Percentiles rank a stretch among this genome's conserved stretches.
Conservation (phyloP, 495 filamentous ascomycete genomes). For the Neurospora pannonica region DNA sequence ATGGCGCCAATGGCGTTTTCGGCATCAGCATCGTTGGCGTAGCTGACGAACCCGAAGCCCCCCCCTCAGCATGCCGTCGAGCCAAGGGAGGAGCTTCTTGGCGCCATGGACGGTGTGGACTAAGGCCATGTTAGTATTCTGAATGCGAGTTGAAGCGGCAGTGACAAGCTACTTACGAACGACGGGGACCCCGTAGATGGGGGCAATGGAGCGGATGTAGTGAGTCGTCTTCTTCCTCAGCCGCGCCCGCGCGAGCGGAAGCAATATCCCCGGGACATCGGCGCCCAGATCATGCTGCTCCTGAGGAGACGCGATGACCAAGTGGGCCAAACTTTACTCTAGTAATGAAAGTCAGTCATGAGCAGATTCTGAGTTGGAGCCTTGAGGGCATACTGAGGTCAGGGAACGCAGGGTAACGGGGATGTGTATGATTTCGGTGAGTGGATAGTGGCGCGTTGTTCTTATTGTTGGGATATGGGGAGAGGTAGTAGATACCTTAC, state of each 20-base stretch:
- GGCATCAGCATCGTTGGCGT: not conserved
- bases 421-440: not conserved
- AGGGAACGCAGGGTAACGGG: not conserved
- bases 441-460: not conserved
- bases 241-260: not conserved
- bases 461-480: not conserved
- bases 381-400: not conserved
- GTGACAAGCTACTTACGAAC: constrained; percentile 26
- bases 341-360: not conserved
- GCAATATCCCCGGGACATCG: not conserved
- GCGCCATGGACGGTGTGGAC: constrained; percentile 58
- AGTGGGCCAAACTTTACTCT: not conserved
- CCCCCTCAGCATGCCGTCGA: constrained; percentile 67
- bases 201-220: constrained; percentile 78
- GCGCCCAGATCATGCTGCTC: not conserved
- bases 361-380: not conserved
- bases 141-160: too few relatives aligned
- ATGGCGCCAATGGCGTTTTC: not conserved
- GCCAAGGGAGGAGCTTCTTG: constrained; percentile 79
- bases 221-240: constrained; percentile 33
- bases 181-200: constrained; percentile 75
- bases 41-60: not conserved
- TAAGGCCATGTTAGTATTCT: not conserved
- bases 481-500: not conserved
- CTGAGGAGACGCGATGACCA: not conserved